Evolutionary conservation across 495 filamentous ascomycete species (phyloP).

Genomic region (Pyrenopolyporus hunteri): DNA sequence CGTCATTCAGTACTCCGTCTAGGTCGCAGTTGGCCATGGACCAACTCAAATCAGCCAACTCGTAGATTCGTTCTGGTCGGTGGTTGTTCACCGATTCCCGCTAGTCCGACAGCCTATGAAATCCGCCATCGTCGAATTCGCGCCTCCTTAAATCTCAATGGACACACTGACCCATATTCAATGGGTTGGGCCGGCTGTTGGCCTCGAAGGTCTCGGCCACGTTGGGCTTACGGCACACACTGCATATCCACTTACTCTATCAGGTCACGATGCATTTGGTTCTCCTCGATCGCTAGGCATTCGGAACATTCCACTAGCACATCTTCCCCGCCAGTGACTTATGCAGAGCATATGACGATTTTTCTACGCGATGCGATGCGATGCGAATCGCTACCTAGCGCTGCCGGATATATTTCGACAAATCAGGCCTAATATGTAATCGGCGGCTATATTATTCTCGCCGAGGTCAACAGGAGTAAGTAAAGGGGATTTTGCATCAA

Average conservation of each 20-base stretch:
- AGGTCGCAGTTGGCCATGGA: not conserved
- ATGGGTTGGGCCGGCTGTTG: conserved; percentile 4
- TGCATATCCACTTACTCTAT: conserved; percentile 20
- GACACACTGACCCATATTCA: not conserved
- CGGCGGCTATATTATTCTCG: not conserved
- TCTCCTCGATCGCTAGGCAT: not conserved
- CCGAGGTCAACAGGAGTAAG: not conserved
- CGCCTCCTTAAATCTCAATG: not conserved
- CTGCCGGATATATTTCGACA: not conserved
- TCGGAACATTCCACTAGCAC: not conserved
- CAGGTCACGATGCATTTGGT: conserved; percentile 19
- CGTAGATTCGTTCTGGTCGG: not conserved
- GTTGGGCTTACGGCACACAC: conserved; percentile 29
- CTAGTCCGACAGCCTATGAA: not conserved
- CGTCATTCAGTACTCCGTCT: not conserved
- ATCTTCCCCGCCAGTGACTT: not conserved
- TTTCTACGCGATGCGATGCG: not conserved
- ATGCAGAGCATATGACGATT: not conserved
- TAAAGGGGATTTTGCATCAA: conserved; percentile 3
- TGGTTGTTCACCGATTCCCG: not conserved
- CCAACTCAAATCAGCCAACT: not conserved
- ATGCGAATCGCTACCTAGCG: not conserved
- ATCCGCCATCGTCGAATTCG: conserved; percentile 1
- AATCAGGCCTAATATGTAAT: not conserved
- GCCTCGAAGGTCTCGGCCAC: conserved; percentile 6